Evolutionary conservation across 495 filamentous ascomycete genomes (phyloP).

Genomic region (Podospora tetraspora): DNA sequence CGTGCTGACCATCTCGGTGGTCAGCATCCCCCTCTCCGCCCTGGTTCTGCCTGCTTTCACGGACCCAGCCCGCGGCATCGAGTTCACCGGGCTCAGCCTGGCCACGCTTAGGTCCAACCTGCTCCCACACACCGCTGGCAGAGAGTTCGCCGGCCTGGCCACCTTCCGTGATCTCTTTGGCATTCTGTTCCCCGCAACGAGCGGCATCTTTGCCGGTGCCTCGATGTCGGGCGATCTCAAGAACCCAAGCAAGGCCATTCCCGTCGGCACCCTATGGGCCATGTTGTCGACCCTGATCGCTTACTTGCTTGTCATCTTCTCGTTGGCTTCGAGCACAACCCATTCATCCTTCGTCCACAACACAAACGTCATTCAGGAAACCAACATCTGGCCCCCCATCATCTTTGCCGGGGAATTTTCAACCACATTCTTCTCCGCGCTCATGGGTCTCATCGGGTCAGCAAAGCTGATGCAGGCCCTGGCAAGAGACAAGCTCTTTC

Average conservation of each 20-base stretch:
- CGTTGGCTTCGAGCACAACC: slow-evolving; percentile 74
- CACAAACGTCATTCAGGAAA: slow-evolving; percentile 72
- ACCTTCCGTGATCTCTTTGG: slow-evolving; percentile 83
- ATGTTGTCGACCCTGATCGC: slow-evolving; percentile 68
- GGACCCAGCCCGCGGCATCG: slow-evolving; percentile 53
- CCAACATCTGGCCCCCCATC: slow-evolving; percentile 63
- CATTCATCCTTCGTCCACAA: slow-evolving; percentile 69
- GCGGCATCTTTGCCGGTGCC: slow-evolving; percentile 65
- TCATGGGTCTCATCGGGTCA: slow-evolving; percentile 84
- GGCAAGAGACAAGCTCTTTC: slow-evolving; percentile 72
- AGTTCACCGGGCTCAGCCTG: slow-evolving; percentile 70
- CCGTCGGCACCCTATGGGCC: slow-evolving; percentile 72
- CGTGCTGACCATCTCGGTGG: slow-evolving; percentile 66
- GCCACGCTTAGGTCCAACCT: slow-evolving; percentile 68
- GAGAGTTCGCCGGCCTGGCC: slow-evolving; percentile 52
- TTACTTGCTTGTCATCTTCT: slow-evolving; percentile 71
- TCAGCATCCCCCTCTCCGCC: slow-evolving; percentile 77
- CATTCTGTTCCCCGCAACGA: slow-evolving; percentile 79
- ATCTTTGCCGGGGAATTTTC: slow-evolving; percentile 80
- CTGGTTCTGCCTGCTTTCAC: slow-evolving; percentile 62
- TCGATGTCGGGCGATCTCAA: slow-evolving; percentile 86
- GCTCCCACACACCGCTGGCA: slow-evolving; percentile 45
- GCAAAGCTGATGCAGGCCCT: slow-evolving; percentile 86
- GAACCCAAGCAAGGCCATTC: slow-evolving; percentile 80
- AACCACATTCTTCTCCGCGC: slow-evolving; percentile 72